Base-by-base conservation (phyloP, 805 yeast genomes). In the Zygotorulaspora chibaensis region DNA sequence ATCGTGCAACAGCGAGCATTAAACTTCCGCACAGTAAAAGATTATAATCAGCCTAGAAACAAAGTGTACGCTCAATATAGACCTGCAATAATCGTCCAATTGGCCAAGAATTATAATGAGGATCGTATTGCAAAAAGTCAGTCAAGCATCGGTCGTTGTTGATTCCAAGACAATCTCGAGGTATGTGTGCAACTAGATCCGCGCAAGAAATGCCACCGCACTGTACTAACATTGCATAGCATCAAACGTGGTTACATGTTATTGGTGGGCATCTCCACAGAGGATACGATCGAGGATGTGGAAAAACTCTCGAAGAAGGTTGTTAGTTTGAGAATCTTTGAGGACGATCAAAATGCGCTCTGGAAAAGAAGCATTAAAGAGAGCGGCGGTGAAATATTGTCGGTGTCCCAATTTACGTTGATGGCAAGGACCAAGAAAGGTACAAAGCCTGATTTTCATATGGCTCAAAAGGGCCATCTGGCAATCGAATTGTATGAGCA, bases 391-490 rank as follows among this genome's bases (percentile, higher is more conserved):
- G 84, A 84, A 56, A 81, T 93, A 3, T 67, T 93, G 7, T 84
- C 95, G 2, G 91, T 93, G 0, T 87, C 96, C 2, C 99, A 93
- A 61, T 93, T 93, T 68, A 93, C 99, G 0, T 71, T 93, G 34
- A 80, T 84, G 63, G 99, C 88, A 0, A 84, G 77, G 35, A 79
- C 93, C 16, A 84, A 80, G 54, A 93, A 93, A 63, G 98, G 97
- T 10, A 76, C 96, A 1, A 91, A 91, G 60, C 98, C 99, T 0
- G 96, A 93, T 61, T 88, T 93, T 65, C 98, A 91, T 61, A 71
- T 72, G 48, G 98, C 98, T 0, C 96, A 90, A 47, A 87, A 84
- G 65, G 96, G 96, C 15, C 66, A 66, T n/a, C 54, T 69, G 3
- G 78, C 79, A 1, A 65, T 60, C 28, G 70, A 65, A 2, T 47